Conservation (phyloP, 2,329 filamentous ascomycete species). For the Ambrosiella beaveri region DNA sequence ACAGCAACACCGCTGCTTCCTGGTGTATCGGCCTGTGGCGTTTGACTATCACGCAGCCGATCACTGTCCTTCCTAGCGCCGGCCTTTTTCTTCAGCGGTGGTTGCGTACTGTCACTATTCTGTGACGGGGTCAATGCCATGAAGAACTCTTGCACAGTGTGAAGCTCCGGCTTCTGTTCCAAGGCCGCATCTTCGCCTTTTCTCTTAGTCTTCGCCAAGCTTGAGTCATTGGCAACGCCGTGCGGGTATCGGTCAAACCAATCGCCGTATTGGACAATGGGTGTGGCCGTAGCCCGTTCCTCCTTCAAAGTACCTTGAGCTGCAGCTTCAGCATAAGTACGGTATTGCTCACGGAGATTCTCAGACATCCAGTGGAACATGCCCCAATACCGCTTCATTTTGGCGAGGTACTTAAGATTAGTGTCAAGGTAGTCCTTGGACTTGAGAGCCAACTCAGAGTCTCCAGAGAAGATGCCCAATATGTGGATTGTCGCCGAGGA, state of each 20-base stretch:
- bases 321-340: slow-evolving; percentile 66
- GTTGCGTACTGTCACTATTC: slow-evolving; percentile 24
- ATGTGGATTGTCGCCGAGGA: slow-evolving; percentile 89
- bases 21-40: not conserved
- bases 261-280: slow-evolving; percentile 72
- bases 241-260: slow-evolving; percentile 95
- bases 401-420: slow-evolving; percentile 78
- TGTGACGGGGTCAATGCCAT: slow-evolving; percentile 55
- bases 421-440: slow-evolving; percentile 73
- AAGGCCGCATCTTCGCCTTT: slow-evolving; percentile 74
- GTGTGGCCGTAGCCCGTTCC: slow-evolving; percentile 28
- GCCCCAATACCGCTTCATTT: slow-evolving; percentile 96
- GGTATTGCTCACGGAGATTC: slow-evolving; percentile 76
- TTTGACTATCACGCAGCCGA: not conserved
- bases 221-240: slow-evolving; percentile 52
- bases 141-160: slow-evolving; percentile 90
- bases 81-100: slow-evolving; percentile 22
- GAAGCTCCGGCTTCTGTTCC: slow-evolving; percentile 75
- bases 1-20: not conserved
- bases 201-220: slow-evolving; percentile 38
- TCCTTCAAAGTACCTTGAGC: slow-evolving; percentile 25
- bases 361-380: slow-evolving; percentile 97
- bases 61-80: not conserved
- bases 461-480: slow-evolving; percentile 76
- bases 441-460: slow-evolving; percentile 52